These are phyloP conservation scores for Eucalyptus fibrosa DNA, from an alignment of 345 rosid species.

Conservation along the genomic window DNA sequence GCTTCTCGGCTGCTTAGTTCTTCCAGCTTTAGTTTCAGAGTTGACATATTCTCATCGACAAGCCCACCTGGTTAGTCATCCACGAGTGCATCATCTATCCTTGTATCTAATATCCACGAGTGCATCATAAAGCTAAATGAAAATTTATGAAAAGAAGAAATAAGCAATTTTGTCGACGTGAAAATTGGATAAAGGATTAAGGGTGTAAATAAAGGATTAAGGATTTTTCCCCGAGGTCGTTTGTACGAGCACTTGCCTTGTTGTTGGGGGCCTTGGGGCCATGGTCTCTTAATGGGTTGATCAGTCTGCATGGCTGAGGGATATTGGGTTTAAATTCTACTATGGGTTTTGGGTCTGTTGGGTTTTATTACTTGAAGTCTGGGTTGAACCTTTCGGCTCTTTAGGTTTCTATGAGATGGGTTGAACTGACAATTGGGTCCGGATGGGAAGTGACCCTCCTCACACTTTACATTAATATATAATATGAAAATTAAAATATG, in stretches of 20 bases:
- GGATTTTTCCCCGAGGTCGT: background rate
- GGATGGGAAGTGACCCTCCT: background rate
- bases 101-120: background rate
- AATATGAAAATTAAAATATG: no score
- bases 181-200: background rate
- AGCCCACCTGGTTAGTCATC: background rate
- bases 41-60: no score
- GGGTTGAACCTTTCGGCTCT: background rate
- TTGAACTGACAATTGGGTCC: background rate
- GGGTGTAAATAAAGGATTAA: background rate
- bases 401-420: background rate
- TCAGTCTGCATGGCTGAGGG: background rate
- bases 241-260: background rate
- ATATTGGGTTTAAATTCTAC: background rate
- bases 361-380: rapidly evolving
- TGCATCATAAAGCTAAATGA: background rate
- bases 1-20: background rate
- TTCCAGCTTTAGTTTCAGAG: background rate
- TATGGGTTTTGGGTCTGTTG: background rate
- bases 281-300: background rate
- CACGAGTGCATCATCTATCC: rapidly evolving
- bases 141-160: background rate
- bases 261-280: background rate
- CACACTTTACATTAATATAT: background rate
- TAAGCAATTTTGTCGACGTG: background rate